Evolutionary conservation across 2,329 filamentous ascomycete genomes (phyloP), one percentile per base, ranked within the genome.

Genomic region (Ascochyta clinopodiicola): DNA sequence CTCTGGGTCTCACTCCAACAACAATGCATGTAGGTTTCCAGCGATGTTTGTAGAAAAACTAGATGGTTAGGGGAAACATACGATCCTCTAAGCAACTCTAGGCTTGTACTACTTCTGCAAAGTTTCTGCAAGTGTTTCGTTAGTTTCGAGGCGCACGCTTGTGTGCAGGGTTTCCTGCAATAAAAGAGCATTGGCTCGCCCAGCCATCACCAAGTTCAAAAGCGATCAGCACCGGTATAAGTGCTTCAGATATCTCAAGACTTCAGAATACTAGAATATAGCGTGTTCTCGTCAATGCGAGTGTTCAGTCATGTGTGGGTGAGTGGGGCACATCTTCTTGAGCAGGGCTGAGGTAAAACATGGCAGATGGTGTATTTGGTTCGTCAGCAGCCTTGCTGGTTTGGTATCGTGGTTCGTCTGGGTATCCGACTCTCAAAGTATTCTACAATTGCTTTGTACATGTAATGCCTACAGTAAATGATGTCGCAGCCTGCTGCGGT

Each of bases 401-500:
- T 31, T 15, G 5, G 21, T 25, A 13, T n/a, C 10, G 21, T 19
- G 5, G 8, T 45, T 15, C 19, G 1, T 32, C n/a, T 25, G 52
- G 42, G 52, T 51, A 46, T 51, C 17, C 46, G 25, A 2, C n/a
- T 43, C 37, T 19, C 19, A 43, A 32, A 8, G 12, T 51, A 47
- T 47, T 24, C 3, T 56, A 56, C 52, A 56, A 31, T 21, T 13
- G 13, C 25, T 34, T 29, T 32, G 12, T 47, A 43, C 31, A 38
- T 29, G 4, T 46, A 31, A 2, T 25, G n/a, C 13, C 6, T 43
- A 56, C 37, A 51, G 19, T 47, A 17, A 25, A 32, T 27, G 29
- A 4, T 10, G 34, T 51, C 42, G 46, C 52, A 51, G 52, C 52
- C 52, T 51, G 52, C 52, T 51, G 52, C 47, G 42, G 13, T 40